Evolutionary conservation across 768 basidiomycete genomes (phyloP).

Genomic region (Mrakia frigida): DNA sequence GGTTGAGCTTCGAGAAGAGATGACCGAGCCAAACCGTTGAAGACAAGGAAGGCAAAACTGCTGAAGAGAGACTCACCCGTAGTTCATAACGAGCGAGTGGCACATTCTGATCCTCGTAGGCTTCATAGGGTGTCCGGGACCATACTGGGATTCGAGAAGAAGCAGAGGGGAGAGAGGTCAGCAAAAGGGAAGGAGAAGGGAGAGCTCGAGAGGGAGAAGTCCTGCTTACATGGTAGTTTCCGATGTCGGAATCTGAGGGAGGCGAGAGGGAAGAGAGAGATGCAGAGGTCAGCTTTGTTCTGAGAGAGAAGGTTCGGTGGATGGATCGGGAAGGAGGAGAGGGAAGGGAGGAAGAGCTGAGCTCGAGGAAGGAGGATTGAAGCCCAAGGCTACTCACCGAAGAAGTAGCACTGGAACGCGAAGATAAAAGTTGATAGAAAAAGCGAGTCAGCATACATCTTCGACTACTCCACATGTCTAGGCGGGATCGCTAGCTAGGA

Average conservation of each 20-base stretch:
- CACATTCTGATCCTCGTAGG: conserved; percentile 99
- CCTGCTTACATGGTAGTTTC: conserved; percentile 69
- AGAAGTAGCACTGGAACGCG: conserved; percentile 32
- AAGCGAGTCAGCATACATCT: neutral
- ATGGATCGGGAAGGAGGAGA: neutral
- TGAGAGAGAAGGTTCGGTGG: neutral
- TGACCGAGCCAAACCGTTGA: too few relatives aligned
- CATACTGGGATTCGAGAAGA: conserved; percentile 24
- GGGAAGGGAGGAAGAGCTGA: neutral
- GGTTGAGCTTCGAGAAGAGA: neutral
- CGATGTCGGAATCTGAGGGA: conserved; percentile 56
- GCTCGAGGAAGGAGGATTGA: neutral
- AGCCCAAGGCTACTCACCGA: conserved; percentile 20
- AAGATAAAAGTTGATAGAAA: neutral
- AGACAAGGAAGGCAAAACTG: too few relatives aligned
- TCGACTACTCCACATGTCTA: too few relatives aligned
- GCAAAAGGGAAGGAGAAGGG: neutral
- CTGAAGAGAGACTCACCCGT: neutral
- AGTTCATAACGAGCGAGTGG: conserved; percentile 97
- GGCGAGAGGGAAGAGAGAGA: neutral
- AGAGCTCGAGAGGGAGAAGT: neutral
- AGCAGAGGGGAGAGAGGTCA: neutral
- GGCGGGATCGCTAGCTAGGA: too few relatives aligned
- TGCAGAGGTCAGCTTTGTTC: neutral
- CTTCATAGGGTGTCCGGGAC: conserved; percentile 68